Percentiles rank a stretch among this genome's conserved stretches.
Conservation (phyloP, 2,329 filamentous ascomycete genomes). For the Neurospora crassa region DNA sequence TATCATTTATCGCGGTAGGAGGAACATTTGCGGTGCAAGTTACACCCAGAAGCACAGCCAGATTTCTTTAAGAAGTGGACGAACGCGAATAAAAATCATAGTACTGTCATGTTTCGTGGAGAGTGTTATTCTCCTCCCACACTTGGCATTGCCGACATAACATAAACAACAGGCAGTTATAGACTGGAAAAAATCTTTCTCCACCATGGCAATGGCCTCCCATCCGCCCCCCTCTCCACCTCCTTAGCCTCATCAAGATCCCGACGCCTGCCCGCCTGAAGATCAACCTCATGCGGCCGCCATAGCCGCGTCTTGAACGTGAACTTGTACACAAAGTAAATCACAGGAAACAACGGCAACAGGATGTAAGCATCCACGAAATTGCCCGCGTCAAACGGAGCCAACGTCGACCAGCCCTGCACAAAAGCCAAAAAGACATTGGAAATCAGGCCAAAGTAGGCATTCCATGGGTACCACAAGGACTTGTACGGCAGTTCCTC, state of each 20-base stretch:
- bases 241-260: slow-evolving; percentile 41
- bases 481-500: slow-evolving; percentile 47
- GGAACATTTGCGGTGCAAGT: too few relatives aligned
- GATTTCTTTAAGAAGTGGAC: too few relatives aligned
- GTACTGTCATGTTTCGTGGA: background rate
- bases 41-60: background rate
- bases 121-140: background rate
- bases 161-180: background rate
- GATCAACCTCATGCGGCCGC: slow-evolving; percentile 42
- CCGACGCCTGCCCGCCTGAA: slow-evolving; percentile 43
- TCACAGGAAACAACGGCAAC: slow-evolving; percentile 48
- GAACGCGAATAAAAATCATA: background rate
- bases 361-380: slow-evolving; percentile 57
- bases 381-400: slow-evolving; percentile 46
- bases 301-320: slow-evolving; percentile 42
- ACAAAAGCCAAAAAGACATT: slow-evolving; percentile 51
- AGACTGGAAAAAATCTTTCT: slow-evolving; percentile 25
- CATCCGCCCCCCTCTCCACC: slow-evolving; percentile 17
- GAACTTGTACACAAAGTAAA: slow-evolving; percentile 46
- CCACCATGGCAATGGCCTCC: slow-evolving; percentile 28
- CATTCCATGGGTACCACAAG: slow-evolving; percentile 45
- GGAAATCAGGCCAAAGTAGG: slow-evolving; percentile 47
- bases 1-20: too few relatives aligned
- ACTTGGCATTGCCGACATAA: background rate
- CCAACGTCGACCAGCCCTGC: slow-evolving; percentile 51